Conservation (phyloP, 169 alveolate genomes). For the Toxoplasma gondii region DNA sequence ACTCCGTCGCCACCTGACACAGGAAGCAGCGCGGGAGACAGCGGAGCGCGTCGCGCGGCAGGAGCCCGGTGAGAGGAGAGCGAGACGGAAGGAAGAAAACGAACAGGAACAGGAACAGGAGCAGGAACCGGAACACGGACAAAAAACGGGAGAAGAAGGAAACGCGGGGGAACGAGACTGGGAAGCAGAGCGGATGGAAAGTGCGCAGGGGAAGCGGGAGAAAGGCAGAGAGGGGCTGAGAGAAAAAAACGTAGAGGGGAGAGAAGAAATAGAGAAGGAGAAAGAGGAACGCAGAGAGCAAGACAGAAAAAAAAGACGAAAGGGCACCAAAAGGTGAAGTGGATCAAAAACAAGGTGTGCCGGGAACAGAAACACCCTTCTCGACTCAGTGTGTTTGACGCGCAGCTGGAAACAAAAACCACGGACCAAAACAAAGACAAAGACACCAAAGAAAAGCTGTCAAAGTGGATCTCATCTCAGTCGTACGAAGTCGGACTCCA, state of each 20-base stretch:
- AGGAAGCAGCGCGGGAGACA: not conserved
- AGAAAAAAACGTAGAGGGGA: not conserved
- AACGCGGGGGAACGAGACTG: no score
- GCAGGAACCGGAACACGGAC: no score
- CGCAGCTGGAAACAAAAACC: no score
- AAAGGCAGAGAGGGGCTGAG: not conserved
- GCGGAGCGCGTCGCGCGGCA: not conserved
- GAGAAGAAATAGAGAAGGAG: not conserved
- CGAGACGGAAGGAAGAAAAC: not conserved
- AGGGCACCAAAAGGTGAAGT: not conserved
- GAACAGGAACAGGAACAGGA: no score
- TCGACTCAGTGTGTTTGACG: no score
- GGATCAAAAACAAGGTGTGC: no score
- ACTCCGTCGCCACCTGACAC: not conserved
- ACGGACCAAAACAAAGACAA: no score
- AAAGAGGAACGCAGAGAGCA: not conserved
- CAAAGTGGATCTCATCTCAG: no score
- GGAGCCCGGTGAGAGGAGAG: not conserved
- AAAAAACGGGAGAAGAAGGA: not conserved
- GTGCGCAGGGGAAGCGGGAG: not conserved
- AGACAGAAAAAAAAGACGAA: not conserved
- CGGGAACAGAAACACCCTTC: no score
- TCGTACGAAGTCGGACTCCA: no score
- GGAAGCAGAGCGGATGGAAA: no score
- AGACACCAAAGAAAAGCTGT: no score